A percentile compares a stretch with the other conserved stretches of the same genome.
These are phyloP conservation scores for Chlamydomonas sphaeroides DNA, from an alignment of 139 green algal genomes.

Conservation along the genomic window DNA sequence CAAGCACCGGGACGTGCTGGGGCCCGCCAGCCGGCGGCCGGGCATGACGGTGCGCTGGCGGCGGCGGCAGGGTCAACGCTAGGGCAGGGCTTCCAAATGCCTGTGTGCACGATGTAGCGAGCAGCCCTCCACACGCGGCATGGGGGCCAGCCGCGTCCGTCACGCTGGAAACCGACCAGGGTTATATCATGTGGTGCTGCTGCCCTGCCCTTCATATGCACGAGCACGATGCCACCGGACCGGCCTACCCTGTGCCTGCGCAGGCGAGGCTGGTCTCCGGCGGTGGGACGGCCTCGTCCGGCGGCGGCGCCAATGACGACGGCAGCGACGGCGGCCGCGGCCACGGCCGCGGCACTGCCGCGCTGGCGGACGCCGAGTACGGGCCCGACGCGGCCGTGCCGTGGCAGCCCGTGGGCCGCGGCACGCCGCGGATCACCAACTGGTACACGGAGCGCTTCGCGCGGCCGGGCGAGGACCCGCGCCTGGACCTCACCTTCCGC, in stretches of 20 bases:
- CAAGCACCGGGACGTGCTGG: slow-evolving; percentile 35
- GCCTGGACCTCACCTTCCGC: slow-evolving; percentile 49
- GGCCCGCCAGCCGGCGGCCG: not conserved
- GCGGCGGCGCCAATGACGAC: not conserved
- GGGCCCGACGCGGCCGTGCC: slow-evolving; percentile 20
- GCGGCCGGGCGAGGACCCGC: slow-evolving; percentile 37
- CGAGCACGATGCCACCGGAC: too few species aligned
- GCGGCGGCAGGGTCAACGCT: too few species aligned
- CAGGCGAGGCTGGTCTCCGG: too few species aligned
- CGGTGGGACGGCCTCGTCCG: not conserved
- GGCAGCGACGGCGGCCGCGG: not conserved
- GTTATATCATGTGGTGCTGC: too few species aligned
- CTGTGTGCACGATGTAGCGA: too few species aligned
- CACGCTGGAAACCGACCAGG: too few species aligned
- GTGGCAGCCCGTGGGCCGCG: slow-evolving; percentile 23
- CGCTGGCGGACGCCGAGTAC: slow-evolving; percentile 14
- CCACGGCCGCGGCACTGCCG: not conserved
- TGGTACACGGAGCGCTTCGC: slow-evolving; percentile 43
- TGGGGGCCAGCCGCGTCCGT: too few species aligned
- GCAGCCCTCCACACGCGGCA: too few species aligned
- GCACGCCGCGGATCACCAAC: not conserved
- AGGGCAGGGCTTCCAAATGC: too few species aligned
- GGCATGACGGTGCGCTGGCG: slow-evolving; percentile 16
- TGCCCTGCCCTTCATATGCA: too few species aligned
- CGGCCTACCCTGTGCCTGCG: too few species aligned